Evolutionary conservation across 129 eudicot species (phyloP).

Genomic region (Daucus carota): DH1_v3.0 NC_030385.2:20224501-20225000

Average conservation of each 20-base stretch:
- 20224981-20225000: background rate
- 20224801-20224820: background rate
- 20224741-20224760: background rate
- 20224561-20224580: constrained; percentile 95
- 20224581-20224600: constrained; percentile 95
- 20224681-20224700: background rate
- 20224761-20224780: too few relatives aligned
- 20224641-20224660: background rate
- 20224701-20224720: background rate
- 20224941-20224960: constrained; percentile 96
- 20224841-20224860: background rate
- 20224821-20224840: background rate
- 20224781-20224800: background rate
- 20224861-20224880: background rate
- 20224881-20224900: constrained; percentile 1
- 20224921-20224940: constrained; percentile 97
- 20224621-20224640: constrained; percentile 96
- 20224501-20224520: too few relatives aligned
- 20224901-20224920: constrained; percentile 49
- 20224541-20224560: constrained; percentile 95
- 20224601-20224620: constrained; percentile 87
- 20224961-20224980: constrained; percentile 91
- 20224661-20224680: background rate
- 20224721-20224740: background rate
- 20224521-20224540: too few relatives aligned